These are phyloP conservation scores for Claviceps fusiformis DNA, from an alignment of 2,329 filamentous ascomycete genomes.

Conservation along the genomic window DNA sequence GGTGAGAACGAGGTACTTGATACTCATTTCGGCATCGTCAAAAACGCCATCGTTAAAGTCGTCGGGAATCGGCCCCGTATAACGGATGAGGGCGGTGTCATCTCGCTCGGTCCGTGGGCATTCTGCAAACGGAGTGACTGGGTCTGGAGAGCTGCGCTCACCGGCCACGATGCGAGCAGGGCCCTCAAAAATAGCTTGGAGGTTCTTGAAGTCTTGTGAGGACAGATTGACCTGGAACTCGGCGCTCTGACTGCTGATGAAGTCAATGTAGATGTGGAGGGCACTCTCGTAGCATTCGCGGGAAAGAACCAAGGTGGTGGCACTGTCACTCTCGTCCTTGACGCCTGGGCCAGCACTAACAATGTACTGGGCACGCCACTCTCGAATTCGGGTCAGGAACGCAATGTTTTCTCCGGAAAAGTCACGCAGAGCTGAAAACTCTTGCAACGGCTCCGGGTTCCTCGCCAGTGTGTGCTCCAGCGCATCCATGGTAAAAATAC, in stretches of 20 bases:
- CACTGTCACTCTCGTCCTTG: constrained; percentile 3
- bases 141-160: constrained; percentile 24
- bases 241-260: constrained; percentile 46
- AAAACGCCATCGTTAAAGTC: constrained; percentile 42
- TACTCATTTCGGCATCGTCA: constrained; percentile 43
- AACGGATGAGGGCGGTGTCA: constrained; percentile 16
- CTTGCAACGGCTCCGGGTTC: constrained; percentile 42
- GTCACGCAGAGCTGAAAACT: constrained; percentile 48
- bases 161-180: constrained; percentile 34
- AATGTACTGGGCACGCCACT: constrained; percentile 22
- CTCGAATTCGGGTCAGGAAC: constrained; percentile 44
- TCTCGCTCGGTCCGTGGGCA: constrained; percentile 10
- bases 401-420: constrained; percentile 57
- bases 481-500: constrained; percentile 43
- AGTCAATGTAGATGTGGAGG: constrained; percentile 46
- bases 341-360: constrained; percentile 11
- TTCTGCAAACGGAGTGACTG: constrained; percentile 30
- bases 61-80: constrained; percentile 32
- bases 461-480: constrained; percentile 43
- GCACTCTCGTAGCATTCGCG: constrained; percentile 43
- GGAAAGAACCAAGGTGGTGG: constrained; percentile 17
- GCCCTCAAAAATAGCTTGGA: constrained; percentile 42
- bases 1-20: constrained; percentile 55
- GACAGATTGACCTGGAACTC: constrained; percentile 56
- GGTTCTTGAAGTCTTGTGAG: constrained; percentile 36